Evolutionary conservation across 495 filamentous ascomycete genomes (phyloP).

Genomic region (Hypoxylon trugodes): DNA sequence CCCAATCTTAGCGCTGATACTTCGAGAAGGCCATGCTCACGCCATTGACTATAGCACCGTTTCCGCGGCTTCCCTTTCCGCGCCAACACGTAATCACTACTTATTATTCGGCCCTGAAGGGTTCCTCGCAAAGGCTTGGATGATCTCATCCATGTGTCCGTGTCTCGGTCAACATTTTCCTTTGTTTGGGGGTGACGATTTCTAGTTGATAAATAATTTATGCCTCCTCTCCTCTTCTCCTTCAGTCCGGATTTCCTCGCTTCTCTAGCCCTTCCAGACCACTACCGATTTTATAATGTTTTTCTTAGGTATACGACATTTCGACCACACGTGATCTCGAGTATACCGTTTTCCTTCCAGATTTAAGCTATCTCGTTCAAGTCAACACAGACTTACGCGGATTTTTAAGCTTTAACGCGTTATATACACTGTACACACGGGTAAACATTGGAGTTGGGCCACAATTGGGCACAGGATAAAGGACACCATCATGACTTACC

Average conservation of each 20-base stretch:
- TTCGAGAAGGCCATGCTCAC: slow-evolving; percentile 27
- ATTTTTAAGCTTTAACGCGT: not conserved
- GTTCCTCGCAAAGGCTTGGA: slow-evolving; percentile 9
- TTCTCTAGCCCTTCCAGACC: not conserved
- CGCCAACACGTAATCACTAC: slow-evolving; percentile 19
- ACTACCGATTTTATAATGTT: slow-evolving; percentile 16
- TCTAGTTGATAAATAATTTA: slow-evolving; percentile 22
- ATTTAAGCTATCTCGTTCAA: slow-evolving; percentile 10
- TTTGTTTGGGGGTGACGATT: not conserved
- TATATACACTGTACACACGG: not conserved
- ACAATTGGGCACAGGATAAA: slow-evolving; percentile 1
- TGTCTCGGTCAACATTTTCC: not conserved
- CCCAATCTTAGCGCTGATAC: slow-evolving; percentile 13
- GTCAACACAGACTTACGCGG: not conserved
- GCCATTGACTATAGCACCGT: slow-evolving; percentile 22
- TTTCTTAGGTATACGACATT: slow-evolving; percentile 21
- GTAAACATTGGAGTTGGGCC: not conserved
- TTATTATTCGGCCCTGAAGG: slow-evolving; percentile 22
- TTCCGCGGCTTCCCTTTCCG: slow-evolving; percentile 33
- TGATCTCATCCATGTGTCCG: slow-evolving; percentile 29
- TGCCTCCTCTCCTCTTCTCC: slow-evolving; percentile 10
- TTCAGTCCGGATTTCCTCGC: slow-evolving; percentile 8
- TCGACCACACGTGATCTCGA: slow-evolving; percentile 18
- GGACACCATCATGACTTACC: slow-evolving; percentile 23
- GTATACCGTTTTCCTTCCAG: not conserved